phyloP scores from a whole-genome alignment of 352 stramenopile genomes.

The Pythium rishiriense region DNA sequence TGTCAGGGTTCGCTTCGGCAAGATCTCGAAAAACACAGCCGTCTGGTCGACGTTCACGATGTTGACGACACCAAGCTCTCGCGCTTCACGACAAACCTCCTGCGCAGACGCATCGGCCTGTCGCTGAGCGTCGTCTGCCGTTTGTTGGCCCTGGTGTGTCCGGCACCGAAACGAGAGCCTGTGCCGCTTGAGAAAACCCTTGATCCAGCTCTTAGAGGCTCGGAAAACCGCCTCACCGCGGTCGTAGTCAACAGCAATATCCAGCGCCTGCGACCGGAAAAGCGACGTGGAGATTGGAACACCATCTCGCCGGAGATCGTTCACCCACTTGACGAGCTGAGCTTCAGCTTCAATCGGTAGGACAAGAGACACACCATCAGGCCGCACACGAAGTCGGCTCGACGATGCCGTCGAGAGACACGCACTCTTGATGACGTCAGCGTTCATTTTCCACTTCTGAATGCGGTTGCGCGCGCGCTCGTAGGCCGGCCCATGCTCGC shows the following conservation, averaged over 20 bases:
- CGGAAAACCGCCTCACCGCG: neutral
- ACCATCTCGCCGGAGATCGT: neutral
- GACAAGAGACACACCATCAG: neutral
- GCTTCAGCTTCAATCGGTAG: neutral
- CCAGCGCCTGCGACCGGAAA: neutral
- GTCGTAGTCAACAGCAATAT: conserved; percentile 1
- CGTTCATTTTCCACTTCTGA: conserved; percentile 1
- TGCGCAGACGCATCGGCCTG: too few species aligned
- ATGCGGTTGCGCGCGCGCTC: neutral
- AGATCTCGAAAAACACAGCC: conserved; percentile 30
- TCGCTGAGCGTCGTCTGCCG: neutral
- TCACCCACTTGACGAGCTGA: neutral
- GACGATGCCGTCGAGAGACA: neutral
- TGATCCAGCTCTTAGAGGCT: neutral
- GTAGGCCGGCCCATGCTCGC: neutral
- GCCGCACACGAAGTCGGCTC: neutral
- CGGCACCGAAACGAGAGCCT: neutral
- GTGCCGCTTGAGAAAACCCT: neutral
- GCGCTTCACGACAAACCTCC: too few species aligned
- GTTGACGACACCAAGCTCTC: neutral
- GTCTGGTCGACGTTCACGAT: conserved; percentile 29
- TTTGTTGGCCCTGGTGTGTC: neutral
- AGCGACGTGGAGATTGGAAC: neutral
- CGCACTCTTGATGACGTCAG: neutral
- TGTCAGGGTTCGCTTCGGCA: conserved; percentile 26